Evolutionary conservation across 768 basidiomycete genomes (phyloP), one percentile per base, ranked within the genome.

Genomic region (Russula dissimulans): DNA sequence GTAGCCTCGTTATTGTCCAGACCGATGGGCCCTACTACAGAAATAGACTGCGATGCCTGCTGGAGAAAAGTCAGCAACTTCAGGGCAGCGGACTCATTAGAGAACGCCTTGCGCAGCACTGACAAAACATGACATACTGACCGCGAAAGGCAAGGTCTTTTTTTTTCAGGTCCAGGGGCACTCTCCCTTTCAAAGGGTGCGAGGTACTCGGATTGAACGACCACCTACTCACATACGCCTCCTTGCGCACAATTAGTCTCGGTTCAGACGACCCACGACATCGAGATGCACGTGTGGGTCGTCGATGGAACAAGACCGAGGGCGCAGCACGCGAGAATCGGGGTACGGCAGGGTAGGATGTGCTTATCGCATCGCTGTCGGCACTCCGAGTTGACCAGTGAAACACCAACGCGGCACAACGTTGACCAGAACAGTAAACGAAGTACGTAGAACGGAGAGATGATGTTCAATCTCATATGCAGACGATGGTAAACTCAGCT

Each of bases 1-100:
- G 59, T 56, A 60, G 60, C 48, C 48, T 56, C 54, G 38, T 52
- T 60, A n/a, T 42, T 38, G 42, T 56, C 48, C 48, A 60, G 36
- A 32, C 36, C 18, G n/a, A 50, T 38, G 34, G 32, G 32, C 47
- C 54, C 12, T 43, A 26, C 22, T 26, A 26, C 22, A 26, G 22
- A 1, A 26, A 26, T 44, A 31, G 49, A 51, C 44, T 34, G 26
- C 47, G n/a, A 51, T 2, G 22, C 22, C 10, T 36, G 48, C n/a
- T 26, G 2, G 15, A 44, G 15, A 34, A 34, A 6, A 12, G 18
- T 51, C 22, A 26, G 22, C 22, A 26, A 26, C 29, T 38, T 53
- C 38, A 17, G 60, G 41, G 22, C 22, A 26, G 2, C 34, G 5
- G 29, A 50, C 54, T n/a, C 31, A 18, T 7, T 26, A 31, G 44